Evolutionary conservation across 2,329 filamentous ascomycete genomes (phyloP), one percentile per base, ranked within the genome.

Genomic region (Verticillium alfalfae): DNA sequence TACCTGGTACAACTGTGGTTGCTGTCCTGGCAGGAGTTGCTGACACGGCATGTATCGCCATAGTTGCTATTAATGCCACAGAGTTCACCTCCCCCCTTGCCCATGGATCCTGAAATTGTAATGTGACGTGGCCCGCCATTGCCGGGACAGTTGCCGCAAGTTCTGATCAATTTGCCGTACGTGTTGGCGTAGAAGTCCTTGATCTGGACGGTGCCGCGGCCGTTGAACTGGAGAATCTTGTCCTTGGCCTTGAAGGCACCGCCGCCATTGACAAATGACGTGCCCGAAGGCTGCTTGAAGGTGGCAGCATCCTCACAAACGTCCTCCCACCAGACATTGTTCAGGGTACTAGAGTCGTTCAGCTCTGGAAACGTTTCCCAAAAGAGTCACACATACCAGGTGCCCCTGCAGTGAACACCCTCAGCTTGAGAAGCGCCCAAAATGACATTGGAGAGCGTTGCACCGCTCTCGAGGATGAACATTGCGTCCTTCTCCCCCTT

Each of bases 91-190:
- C 73, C 71, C 49, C 72, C 67, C 63, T 78, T 78, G 63, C 73
- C 73, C 60, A 71, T 70, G 62, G 75, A 74, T 54, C 71, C 75
- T 66, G 82, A 72, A 65, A 78, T 78, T 64, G 77, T 72, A 62
- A 84, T 75, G 56, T 77, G 75, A 60, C 79, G 75, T 62, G 73
- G 71, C 62, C 80, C 76, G 70, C 63, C 70, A 63, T 73, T 70
- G 45, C 64, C 73, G n/a, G 69, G 72, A 73, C 80, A 83, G 73
- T 83, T 81, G 58, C 79, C 79, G 67, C 79, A 81, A 26, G 72
- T 74, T 60, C 79, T 75, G 68, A 80, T 80, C 22, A 81, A 69
- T 64, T 81, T 81, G 52, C 79, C 79, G 49, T 77, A 77, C 64
- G 74, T 70, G 63, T 72, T 71, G 60, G 76, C 76, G 55, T 73